Conservation (phyloP, 1,139 yeast species). For the Pichia sp. region DNA sequence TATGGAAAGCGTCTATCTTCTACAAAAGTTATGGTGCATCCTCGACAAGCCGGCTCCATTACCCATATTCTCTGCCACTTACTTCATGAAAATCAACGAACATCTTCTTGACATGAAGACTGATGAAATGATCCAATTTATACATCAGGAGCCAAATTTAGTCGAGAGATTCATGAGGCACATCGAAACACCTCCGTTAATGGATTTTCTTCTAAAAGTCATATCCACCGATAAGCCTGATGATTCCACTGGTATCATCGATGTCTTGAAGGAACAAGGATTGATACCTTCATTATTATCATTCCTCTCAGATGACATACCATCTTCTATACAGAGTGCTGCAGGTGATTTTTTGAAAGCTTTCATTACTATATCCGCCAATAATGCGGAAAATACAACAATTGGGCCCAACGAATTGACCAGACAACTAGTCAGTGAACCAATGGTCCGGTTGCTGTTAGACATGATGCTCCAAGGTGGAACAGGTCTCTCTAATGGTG, state of each 20-base stretch:
- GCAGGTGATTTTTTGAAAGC: conserved; percentile 96
- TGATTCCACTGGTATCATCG: conserved; percentile 72
- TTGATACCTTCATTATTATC: conserved; percentile 57
- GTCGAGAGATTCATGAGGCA: conserved; percentile 72
- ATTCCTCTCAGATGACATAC: conserved; percentile 53
- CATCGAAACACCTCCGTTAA: conserved; percentile 78
- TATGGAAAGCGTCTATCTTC: conserved; percentile 65
- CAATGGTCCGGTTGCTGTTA: conserved; percentile 62
- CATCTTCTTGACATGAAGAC: conserved; percentile 88
- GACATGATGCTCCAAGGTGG: conserved; percentile 89
- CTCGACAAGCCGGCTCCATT: conserved; percentile 63
- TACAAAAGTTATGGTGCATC: conserved; percentile 74
- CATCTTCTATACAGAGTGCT: conserved; percentile 75
- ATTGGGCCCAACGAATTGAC: conserved; percentile 96
- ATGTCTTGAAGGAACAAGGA: conserved; percentile 60
- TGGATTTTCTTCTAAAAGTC: conserved; percentile 75
- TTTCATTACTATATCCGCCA: conserved; percentile 86
- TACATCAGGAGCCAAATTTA: conserved; percentile 59
- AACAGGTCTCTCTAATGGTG: conserved; percentile 89
- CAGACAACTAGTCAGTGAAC: conserved; percentile 77
- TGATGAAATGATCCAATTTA: conserved; percentile 71
- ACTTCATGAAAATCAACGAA: conserved; percentile 92
- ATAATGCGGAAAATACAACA: conserved; percentile 77
- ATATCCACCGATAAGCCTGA: conserved; percentile 80
- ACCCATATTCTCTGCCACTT: conserved; percentile 74